Base-by-base conservation (phyloP, 2,329 filamentous ascomycete genomes). In the Fonsecaea monophora region DNA sequence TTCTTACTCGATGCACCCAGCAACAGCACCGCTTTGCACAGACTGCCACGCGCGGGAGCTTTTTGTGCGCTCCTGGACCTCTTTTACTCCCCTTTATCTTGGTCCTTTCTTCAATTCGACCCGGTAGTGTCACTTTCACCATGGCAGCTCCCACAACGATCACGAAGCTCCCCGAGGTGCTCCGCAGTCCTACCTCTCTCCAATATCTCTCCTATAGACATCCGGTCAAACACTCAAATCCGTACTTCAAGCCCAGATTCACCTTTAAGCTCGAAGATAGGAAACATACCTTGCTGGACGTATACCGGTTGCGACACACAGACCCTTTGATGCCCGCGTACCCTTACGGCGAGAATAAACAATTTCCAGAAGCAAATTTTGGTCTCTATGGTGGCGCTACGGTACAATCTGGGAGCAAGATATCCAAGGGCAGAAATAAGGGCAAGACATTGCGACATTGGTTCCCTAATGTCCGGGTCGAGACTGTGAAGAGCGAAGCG, bases 331-430 rank as follows among this genome's bases (percentile, higher is more conserved):
- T 81, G 66, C 81, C 82, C 53, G 76, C 80, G 40, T 84, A 84
- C 67, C 82, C 82, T 10, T 82, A 82, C 71, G 79, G 79, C 55
- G 77, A 79, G 18, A 78, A 78, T 59, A 75, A 75, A 54, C 73
- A 75, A 67, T 84, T 78, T 74, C 81, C 81, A 66, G 81, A 82
- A 74, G 77, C 80, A 18, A 79, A 83, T 70, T 76, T 75, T 30
- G 82, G 82, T 72, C 78, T 84, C 32, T 84, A 83, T 68, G 82
- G 81, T 34, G 80, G 80, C 38, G 70, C 77, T 21, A 78, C 74
- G 45, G 79, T 83, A 68, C 80, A 79, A 68, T 82, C 81, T 71
- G 82, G 82, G 64, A 83, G 83, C 78, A 83, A 82, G 69, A 82
- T 84, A 67, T 83, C 82, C 38, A 75, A 82, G 68, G 81, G 81